Evolutionary conservation across 139 green algal species (phyloP).

Genomic region (Tetradesmus obliquus): DNA sequence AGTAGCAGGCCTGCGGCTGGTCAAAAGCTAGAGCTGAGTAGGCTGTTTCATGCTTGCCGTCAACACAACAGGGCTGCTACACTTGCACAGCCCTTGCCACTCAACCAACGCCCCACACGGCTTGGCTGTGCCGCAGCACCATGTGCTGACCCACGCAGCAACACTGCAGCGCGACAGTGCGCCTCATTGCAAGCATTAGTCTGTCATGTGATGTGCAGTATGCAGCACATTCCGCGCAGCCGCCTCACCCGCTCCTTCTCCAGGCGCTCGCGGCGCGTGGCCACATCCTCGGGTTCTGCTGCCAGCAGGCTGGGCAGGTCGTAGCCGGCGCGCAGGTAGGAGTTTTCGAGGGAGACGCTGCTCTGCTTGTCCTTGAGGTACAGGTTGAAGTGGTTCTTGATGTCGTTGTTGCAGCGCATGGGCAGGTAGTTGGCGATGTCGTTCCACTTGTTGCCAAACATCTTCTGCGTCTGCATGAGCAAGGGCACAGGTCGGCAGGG

Average conservation of each 20-base stretch:
- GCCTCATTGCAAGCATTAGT: background rate
- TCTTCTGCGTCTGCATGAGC: slow-evolving; percentile 24
- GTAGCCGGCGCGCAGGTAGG: slow-evolving; percentile 26
- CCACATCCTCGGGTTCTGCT: slow-evolving; percentile 18
- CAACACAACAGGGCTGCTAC: no score
- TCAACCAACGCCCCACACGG: no score
- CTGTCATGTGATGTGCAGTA: background rate
- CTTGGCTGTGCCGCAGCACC: no score
- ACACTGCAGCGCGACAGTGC: background rate
- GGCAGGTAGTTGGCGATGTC: slow-evolving; percentile 38
- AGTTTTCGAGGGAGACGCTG: slow-evolving; percentile 2
- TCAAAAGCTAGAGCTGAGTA: no score
- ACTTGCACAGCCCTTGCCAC: no score
- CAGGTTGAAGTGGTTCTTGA: slow-evolving; percentile 54
- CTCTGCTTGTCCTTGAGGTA: slow-evolving; percentile 39
- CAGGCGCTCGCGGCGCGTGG: background rate
- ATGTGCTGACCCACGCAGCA: background rate
- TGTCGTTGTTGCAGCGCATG: slow-evolving; percentile 51
- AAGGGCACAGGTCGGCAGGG: background rate
- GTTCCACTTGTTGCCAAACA: slow-evolving; percentile 48
- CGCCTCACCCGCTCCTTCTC: slow-evolving; percentile 24
- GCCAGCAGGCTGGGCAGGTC: slow-evolving; percentile 17
- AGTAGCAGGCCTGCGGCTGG: no score
- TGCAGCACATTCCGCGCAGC: background rate
- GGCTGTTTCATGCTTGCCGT: no score